phyloP scores from a whole-genome alignment of 345 rosid species.

The Conringia planisiliqua region DNA sequence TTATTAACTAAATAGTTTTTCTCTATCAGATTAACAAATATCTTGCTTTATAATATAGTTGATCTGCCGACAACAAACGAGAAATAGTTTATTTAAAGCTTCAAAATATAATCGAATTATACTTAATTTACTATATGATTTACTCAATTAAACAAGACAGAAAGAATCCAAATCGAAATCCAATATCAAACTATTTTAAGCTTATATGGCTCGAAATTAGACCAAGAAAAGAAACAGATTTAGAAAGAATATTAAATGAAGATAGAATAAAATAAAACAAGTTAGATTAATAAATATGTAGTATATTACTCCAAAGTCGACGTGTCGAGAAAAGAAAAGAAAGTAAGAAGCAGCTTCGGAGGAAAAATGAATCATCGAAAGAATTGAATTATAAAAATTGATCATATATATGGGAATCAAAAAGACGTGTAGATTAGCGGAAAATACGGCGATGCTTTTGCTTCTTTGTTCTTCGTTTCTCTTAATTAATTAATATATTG shows the following conservation, averaged over 20 bases:
- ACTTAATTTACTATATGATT: too few relatives aligned
- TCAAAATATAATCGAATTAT: not conserved
- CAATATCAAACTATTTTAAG: not conserved
- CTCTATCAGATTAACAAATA: not conserved
- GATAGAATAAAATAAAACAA: not conserved
- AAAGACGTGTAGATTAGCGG: conserved; percentile 41
- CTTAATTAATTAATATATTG: conserved; percentile 23
- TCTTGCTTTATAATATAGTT: not conserved
- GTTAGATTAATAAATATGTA: conserved; percentile 5
- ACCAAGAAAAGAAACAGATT: not conserved
- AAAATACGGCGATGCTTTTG: conserved; percentile 39
- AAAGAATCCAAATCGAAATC: not conserved
- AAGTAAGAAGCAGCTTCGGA: conserved; percentile 29
- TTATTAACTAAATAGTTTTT: not conserved
- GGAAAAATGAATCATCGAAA: conserved; percentile 20
- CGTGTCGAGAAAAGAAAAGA: conserved; percentile 28
- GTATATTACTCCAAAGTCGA: conserved; percentile 18
- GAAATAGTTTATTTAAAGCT: not conserved
- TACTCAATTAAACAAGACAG: not conserved
- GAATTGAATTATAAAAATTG: conserved; percentile 9
- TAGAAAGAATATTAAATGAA: not conserved
- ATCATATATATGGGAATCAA: conserved; percentile 31
- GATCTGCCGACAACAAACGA: not conserved
- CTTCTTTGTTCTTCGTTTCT: conserved; percentile 23
- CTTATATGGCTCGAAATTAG: not conserved